phyloP scores from a whole-genome alignment of 495 filamentous ascomycete genomes.

The Penicillium verhagenii region DNA sequence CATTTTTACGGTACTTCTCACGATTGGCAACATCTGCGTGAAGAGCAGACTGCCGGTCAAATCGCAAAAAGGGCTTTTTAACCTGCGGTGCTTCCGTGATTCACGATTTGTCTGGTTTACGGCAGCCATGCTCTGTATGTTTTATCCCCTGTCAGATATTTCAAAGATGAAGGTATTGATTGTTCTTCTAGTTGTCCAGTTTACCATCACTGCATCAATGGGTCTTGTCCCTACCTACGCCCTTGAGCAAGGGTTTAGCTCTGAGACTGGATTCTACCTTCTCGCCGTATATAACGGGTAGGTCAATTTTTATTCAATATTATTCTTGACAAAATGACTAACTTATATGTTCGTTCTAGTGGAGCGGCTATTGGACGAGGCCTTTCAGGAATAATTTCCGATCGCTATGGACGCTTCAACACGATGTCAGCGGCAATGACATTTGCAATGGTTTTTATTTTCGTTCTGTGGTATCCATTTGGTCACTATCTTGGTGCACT shows the following conservation, averaged over 20 bases:
- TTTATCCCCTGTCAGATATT: conserved; percentile 5
- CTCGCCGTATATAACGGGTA: conserved; percentile 29
- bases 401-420: conserved; percentile 68
- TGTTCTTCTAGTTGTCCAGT: conserved; percentile 29
- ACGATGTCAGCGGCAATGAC: conserved; percentile 31
- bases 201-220: conserved; percentile 43
- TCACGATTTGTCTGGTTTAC: conserved; percentile 28
- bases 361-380: conserved; percentile 57
- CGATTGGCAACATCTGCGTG: conserved; percentile 40
- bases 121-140: conserved; percentile 28
- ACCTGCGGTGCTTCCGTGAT: conserved; percentile 55
- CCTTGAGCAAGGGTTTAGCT: conserved; percentile 25
- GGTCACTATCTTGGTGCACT: conserved; percentile 44
- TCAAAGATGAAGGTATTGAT: not conserved
- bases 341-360: conserved; percentile 5
- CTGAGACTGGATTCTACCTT: conserved; percentile 23
- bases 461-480: conserved; percentile 55
- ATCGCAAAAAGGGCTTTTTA: conserved; percentile 36
- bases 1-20: conserved; percentile 52
- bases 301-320: not conserved
- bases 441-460: conserved; percentile 45
- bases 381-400: conserved; percentile 62
- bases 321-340: not conserved
- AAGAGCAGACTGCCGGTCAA: conserved; percentile 22
- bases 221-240: conserved; percentile 48